phyloP scores from a whole-genome alignment of 2,329 filamentous ascomycete genomes.

The Colletotrichum cuscutae region DNA sequence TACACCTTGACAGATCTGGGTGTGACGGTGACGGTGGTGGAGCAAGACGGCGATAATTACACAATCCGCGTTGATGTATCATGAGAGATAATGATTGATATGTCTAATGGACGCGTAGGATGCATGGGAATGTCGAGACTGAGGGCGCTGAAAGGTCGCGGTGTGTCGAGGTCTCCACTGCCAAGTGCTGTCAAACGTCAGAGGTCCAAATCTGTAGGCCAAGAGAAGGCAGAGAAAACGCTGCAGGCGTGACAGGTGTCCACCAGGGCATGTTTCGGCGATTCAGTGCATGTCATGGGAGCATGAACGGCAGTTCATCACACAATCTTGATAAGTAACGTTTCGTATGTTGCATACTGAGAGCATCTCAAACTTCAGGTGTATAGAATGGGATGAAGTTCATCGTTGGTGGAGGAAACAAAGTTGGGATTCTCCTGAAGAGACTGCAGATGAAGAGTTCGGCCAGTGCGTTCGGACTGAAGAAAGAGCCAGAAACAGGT shows the following conservation, averaged over 20 bases:
- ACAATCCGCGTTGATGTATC: constrained; percentile 6
- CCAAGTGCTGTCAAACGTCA: not conserved
- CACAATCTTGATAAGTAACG: not conserved
- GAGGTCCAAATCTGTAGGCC: not conserved
- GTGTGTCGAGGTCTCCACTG: not conserved
- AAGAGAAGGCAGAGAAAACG: not conserved
- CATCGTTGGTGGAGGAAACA: not conserved
- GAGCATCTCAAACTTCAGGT: not conserved
- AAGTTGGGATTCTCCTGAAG: not conserved
- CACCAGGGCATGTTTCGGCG: not conserved
- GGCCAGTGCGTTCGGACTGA: not conserved
- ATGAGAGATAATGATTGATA: not conserved
- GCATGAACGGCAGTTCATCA: constrained; percentile 14
- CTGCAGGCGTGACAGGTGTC: too few species aligned
- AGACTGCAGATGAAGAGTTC: not conserved
- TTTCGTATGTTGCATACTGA: not conserved
- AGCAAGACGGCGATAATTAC: constrained; percentile 8
- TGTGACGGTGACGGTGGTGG: constrained; percentile 1
- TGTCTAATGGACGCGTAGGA: not conserved
- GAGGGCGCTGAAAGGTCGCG: not conserved
- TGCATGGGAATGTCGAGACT: not conserved
- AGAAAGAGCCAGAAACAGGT: not conserved
- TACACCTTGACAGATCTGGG: not conserved
- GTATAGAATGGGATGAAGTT: not conserved
- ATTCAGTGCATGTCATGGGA: not conserved